These are phyloP conservation scores for Silene noctiflora DNA, from an alignment of 179 eudicot genomes.

Conservation along the genomic window DNA sequence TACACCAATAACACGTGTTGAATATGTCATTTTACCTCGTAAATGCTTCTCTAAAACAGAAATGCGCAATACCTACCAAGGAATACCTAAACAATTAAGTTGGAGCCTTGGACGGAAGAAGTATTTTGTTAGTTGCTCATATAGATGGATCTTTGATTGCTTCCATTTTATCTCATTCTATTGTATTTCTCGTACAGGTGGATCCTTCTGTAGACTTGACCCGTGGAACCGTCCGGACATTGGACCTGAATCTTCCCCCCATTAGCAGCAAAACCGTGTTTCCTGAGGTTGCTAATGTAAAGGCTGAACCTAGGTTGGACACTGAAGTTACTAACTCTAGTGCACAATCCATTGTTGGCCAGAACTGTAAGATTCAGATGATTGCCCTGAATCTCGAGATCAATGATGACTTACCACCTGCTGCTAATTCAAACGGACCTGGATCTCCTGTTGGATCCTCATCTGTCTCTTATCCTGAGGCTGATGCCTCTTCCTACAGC, in stretches of 20 bases:
- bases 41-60: too few species aligned
- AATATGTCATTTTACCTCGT: too few species aligned
- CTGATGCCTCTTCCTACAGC: neutral
- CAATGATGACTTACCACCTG: constrained; percentile 31
- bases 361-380: constrained; percentile 22
- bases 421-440: neutral
- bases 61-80: too few species aligned
- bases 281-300: constrained; percentile 24
- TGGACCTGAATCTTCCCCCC: constrained; percentile 63
- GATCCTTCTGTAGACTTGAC: constrained; percentile 47
- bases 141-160: neutral
- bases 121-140: too few species aligned
- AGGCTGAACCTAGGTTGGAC: constrained; percentile 22
- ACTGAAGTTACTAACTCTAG: constrained; percentile 17
- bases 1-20: too few species aligned
- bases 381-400: constrained; percentile 47
- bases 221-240: constrained; percentile 19
- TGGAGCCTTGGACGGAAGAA: too few species aligned
- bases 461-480: constrained; percentile 5
- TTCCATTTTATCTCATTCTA: neutral
- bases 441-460: constrained; percentile 8
- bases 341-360: constrained; percentile 22
- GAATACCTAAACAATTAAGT: too few species aligned
- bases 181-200: constrained; percentile 42
- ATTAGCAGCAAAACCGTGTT: constrained; percentile 4